Conservation (phyloP, 805 yeast genomes). For the Wickerhamiella domercqiae region DNA sequence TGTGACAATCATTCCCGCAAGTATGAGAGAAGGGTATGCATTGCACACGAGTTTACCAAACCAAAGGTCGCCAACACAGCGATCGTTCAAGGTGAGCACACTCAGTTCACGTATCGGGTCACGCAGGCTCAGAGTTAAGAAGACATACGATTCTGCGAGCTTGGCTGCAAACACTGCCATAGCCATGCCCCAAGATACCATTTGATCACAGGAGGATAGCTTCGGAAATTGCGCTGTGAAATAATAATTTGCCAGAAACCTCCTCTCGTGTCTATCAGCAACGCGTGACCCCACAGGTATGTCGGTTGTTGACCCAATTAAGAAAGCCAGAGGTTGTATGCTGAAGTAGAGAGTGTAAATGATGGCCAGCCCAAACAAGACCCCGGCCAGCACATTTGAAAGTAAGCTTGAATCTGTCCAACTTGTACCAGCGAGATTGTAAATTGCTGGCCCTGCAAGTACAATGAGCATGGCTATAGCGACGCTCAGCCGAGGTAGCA, state of each 20-base stretch:
- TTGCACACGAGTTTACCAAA: slow-evolving; percentile 40
- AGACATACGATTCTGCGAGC: slow-evolving; percentile 63
- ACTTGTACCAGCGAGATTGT: slow-evolving; percentile 8
- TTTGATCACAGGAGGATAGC: slow-evolving; percentile 36
- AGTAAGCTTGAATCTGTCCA: slow-evolving; percentile 8
- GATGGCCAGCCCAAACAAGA: slow-evolving; percentile 43
- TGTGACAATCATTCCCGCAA: slow-evolving; percentile 39
- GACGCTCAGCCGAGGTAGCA: slow-evolving; percentile 33
- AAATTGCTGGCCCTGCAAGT: slow-evolving; percentile 20
- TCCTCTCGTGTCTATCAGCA: slow-evolving; percentile 3
- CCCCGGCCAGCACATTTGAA: slow-evolving; percentile 29
- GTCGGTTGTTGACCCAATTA: slow-evolving; percentile 29
- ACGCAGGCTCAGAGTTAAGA: slow-evolving; percentile 51
- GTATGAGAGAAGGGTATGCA: slow-evolving; percentile 40
- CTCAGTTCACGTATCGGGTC: slow-evolving; percentile 62
- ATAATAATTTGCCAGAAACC: slow-evolving; percentile 34
- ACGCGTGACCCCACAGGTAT: slow-evolving; percentile 6
- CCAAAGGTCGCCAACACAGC: slow-evolving; percentile 47
- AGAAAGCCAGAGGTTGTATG: slow-evolving; percentile 41
- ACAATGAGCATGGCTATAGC: slow-evolving; percentile 30
- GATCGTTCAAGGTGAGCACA: slow-evolving; percentile 33
- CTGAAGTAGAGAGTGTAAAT: slow-evolving; percentile 42
- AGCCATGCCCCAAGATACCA: slow-evolving; percentile 61
- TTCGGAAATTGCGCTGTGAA: slow-evolving; percentile 48
- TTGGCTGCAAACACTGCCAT: slow-evolving; percentile 49